These are phyloP conservation scores for Leishmania mexicana DNA, from an alignment of 208 protist genomes.

Conservation along the genomic window DNA sequence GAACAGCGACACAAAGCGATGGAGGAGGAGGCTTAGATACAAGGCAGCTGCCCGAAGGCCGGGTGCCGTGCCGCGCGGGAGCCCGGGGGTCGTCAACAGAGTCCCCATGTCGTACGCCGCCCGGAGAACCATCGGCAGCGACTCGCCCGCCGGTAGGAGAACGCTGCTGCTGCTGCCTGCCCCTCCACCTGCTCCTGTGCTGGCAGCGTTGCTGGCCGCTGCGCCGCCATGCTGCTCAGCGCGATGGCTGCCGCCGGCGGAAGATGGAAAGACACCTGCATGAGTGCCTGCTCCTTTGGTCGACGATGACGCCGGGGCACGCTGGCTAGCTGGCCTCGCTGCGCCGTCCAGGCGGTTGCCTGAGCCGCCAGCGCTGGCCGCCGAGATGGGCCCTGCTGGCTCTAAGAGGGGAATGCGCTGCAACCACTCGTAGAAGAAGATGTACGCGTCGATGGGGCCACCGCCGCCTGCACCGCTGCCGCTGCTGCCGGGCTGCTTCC, in stretches of 20 bases:
- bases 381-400: slow-evolving; percentile 3
- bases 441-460: slow-evolving; percentile 49
- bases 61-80: slow-evolving; percentile 26
- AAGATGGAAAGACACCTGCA: not conserved
- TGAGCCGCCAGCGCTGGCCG: not conserved
- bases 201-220: not conserved
- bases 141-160: slow-evolving; percentile 48
- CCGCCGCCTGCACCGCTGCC: slow-evolving; percentile 14
- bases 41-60: slow-evolving; percentile 52
- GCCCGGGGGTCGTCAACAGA: slow-evolving; percentile 47
- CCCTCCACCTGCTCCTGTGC: not conserved
- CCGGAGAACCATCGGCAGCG: slow-evolving; percentile 65
- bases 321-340: not conserved
- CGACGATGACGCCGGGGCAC: not conserved
- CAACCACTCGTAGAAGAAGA: slow-evolving; percentile 76
- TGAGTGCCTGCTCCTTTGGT: not conserved
- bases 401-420: slow-evolving; percentile 32
- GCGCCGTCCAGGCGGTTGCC: not conserved
- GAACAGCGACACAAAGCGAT: slow-evolving; percentile 71
- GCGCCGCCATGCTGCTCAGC: not conserved
- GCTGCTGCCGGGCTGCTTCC: slow-evolving; percentile 5
- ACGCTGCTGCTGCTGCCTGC: slow-evolving; percentile 14
- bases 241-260: not conserved
- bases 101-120: slow-evolving; percentile 61
- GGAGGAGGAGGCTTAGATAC: slow-evolving; percentile 73